Conservation (phyloP, 768 basidiomycete species). For the Pleurotus platypus region DNA sequence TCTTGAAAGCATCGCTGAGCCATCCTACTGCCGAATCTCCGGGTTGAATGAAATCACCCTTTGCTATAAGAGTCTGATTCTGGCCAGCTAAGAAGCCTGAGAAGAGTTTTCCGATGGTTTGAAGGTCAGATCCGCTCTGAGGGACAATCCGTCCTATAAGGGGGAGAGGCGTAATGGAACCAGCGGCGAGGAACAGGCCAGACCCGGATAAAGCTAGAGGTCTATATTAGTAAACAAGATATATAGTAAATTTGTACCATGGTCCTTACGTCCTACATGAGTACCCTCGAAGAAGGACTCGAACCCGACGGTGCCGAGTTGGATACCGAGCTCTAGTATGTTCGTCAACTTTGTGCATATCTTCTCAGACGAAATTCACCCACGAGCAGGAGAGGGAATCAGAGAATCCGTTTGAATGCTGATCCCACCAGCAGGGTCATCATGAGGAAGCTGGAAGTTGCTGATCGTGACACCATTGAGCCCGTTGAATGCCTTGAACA, state of each 20-base stretch:
- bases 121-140: slow-evolving; percentile 50
- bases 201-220: slow-evolving; percentile 48
- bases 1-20: slow-evolving; percentile 70
- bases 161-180: slow-evolving; percentile 43
- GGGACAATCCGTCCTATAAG: slow-evolving; percentile 64
- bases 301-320: slow-evolving; percentile 64
- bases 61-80: slow-evolving; percentile 58
- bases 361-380: slow-evolving; percentile 21
- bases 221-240: not conserved
- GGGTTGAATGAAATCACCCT: slow-evolving; percentile 60
- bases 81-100: slow-evolving; percentile 60
- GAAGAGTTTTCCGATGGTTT: slow-evolving; percentile 59
- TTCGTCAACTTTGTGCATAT: slow-evolving; percentile 12
- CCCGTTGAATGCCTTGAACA: slow-evolving; percentile 69
- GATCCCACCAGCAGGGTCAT: slow-evolving; percentile 67
- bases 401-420: slow-evolving; percentile 62
- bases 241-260: not conserved
- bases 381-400: slow-evolving; percentile 66
- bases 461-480: slow-evolving; percentile 68
- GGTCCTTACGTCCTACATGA: slow-evolving; percentile 55
- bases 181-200: slow-evolving; percentile 47
- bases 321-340: slow-evolving; percentile 59
- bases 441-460: slow-evolving; percentile 67
- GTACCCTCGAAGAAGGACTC: slow-evolving; percentile 54
- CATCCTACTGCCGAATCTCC: slow-evolving; percentile 54